These are phyloP conservation scores for Macadamia integrifolia DNA, from an alignment of 164 flowering plant species.

Conservation along the genomic window DNA sequence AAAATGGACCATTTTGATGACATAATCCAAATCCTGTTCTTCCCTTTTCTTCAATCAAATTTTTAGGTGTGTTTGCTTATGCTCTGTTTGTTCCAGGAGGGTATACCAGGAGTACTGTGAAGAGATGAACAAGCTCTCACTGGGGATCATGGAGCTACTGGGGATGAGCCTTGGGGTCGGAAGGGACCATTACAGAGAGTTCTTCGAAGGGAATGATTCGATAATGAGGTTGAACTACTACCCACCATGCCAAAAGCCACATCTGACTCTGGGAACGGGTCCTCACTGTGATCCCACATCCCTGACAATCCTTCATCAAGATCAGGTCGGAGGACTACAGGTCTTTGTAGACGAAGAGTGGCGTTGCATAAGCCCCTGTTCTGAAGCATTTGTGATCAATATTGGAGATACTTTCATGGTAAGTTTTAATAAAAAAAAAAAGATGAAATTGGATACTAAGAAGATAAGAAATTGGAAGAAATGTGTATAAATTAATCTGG, in stretches of 20 bases:
- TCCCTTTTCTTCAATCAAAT: background rate
- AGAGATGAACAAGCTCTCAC: conserved; percentile 49
- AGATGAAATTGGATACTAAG: no score
- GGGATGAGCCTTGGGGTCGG: conserved; percentile 59
- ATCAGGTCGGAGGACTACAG: conserved; percentile 61
- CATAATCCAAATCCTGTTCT: background rate
- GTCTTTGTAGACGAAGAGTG: conserved; percentile 55
- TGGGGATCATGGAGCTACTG: conserved; percentile 62
- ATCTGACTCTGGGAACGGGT: conserved; percentile 65
- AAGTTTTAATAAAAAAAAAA: background rate
- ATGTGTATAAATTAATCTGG: background rate
- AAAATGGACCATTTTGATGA: background rate
- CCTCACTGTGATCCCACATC: conserved; percentile 79
- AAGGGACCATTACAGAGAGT: conserved; percentile 33
- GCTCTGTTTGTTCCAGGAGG: conserved; percentile 27
- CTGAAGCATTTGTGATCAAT: conserved; percentile 66
- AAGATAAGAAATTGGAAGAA: background rate
- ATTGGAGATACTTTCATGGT: conserved; percentile 84
- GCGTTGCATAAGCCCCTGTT: conserved; percentile 43
- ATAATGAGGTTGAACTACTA: conserved; percentile 66
- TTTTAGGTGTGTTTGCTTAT: background rate
- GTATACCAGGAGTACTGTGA: conserved; percentile 58
- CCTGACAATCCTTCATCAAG: conserved; percentile 73
- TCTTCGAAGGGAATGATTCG: conserved; percentile 55
- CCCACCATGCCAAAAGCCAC: conserved; percentile 63